Conservation (phyloP, 306 rosid species). For the Acacia confusa region DNA sequence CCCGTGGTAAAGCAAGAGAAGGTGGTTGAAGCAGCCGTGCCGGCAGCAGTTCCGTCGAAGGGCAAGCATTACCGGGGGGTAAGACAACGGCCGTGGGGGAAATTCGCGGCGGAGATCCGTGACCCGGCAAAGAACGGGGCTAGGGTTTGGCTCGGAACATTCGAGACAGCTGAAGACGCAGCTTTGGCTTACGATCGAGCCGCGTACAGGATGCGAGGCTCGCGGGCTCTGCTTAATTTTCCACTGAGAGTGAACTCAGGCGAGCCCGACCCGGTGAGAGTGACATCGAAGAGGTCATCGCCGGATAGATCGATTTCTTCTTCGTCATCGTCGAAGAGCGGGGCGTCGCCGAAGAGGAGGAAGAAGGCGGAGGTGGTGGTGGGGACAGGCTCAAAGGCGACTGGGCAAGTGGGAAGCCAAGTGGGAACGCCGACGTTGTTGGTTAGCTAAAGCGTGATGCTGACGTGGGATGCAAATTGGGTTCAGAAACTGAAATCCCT, state of each 20-base stretch:
- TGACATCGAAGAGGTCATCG: slow-evolving; percentile 69
- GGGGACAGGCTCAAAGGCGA: slow-evolving; percentile 24
- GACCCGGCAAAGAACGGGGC: slow-evolving; percentile 98
- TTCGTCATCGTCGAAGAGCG: slow-evolving; percentile 36
- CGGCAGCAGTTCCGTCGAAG: slow-evolving; percentile 53
- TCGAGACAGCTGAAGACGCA: slow-evolving; percentile 94
- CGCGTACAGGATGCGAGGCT: slow-evolving; percentile 89
- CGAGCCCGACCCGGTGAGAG: slow-evolving; percentile 90
- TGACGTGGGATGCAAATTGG: slow-evolving; percentile 24
- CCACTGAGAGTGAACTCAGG: slow-evolving; percentile 90
- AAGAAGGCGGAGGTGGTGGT: slow-evolving; percentile 38
- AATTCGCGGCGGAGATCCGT: slow-evolving; percentile 94
- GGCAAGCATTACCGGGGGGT: slow-evolving; percentile 96
- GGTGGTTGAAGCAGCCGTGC: background rate
- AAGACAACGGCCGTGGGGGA: slow-evolving; percentile 94
- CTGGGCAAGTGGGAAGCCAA: slow-evolving; percentile 36
- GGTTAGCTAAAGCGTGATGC: slow-evolving; percentile 31
- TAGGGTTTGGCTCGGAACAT: slow-evolving; percentile 94
- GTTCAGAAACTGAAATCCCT: background rate
- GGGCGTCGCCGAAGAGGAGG: slow-evolving; percentile 53
- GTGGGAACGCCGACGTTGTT: slow-evolving; percentile 24
- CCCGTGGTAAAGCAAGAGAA: background rate
- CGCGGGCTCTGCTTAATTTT: slow-evolving; percentile 79
- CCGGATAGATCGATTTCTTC: slow-evolving; percentile 48
- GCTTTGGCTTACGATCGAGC: slow-evolving; percentile 93